Percentiles rank a stretch among this genome's conserved stretches.
Evolutionary conservation across 495 filamentous ascomycete species (phyloP).

Genomic region (Aspergillus bertholletiae): DNA sequence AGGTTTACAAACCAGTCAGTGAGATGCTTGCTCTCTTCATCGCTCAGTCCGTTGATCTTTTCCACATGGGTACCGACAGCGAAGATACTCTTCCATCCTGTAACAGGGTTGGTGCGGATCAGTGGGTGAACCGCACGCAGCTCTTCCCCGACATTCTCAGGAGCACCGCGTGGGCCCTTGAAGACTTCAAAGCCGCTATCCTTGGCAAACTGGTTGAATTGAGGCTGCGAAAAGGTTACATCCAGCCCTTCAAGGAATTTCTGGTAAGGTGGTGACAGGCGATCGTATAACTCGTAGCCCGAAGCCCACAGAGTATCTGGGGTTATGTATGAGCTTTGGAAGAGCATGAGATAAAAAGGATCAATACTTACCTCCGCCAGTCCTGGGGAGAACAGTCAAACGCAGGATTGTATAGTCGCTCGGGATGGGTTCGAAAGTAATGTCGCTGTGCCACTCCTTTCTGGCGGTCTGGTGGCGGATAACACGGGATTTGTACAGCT

Average conservation of each 20-base stretch:
- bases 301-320: slow-evolving; percentile 67
- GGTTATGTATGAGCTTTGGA: slow-evolving; percentile 21
- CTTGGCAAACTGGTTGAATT: slow-evolving; percentile 10
- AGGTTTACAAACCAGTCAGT: slow-evolving; percentile 53
- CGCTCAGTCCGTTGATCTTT: slow-evolving; percentile 14
- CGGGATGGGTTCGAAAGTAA: slow-evolving; percentile 65
- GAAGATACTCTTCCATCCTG: slow-evolving; percentile 74
- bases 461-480: slow-evolving; percentile 18
- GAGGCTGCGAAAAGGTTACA: slow-evolving; percentile 44
- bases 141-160: slow-evolving; percentile 55
- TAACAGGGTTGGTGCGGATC: slow-evolving; percentile 70
- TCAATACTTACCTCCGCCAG: slow-evolving; percentile 54
- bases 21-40: slow-evolving; percentile 42
- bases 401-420: slow-evolving; percentile 64
- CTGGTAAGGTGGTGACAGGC: slow-evolving; percentile 57
- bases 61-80: slow-evolving; percentile 32
- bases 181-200: slow-evolving; percentile 44
- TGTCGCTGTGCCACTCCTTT: slow-evolving; percentile 62
- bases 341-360: slow-evolving; percentile 26
- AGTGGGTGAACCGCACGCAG: slow-evolving; percentile 60
- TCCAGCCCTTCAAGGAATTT: slow-evolving; percentile 62
- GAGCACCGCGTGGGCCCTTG: slow-evolving; percentile 51
- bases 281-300: slow-evolving; percentile 71
- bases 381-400: slow-evolving; percentile 59
- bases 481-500: slow-evolving; percentile 8